Evolutionary conservation across 139 green algal species (phyloP).

Genomic region (Nannochloris sp.): DNA sequence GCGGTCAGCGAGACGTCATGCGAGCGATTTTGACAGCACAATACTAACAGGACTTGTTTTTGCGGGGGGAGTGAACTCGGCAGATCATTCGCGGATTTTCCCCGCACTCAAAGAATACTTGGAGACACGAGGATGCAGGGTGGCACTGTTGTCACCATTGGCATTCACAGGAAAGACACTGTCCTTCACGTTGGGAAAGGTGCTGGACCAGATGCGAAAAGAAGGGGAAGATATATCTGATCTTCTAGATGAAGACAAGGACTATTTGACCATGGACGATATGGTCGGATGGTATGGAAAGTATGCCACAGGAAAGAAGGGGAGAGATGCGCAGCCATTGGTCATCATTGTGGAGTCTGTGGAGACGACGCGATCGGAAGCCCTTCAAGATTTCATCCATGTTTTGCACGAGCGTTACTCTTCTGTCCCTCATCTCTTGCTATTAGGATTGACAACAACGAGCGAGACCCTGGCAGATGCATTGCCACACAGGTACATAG

Average conservation of each 20-base stretch:
- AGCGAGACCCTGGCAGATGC: conserved; percentile 22
- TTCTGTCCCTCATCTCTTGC: conserved; percentile 30
- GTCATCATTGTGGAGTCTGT: conserved; percentile 41
- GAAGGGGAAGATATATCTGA: conserved; percentile 16
- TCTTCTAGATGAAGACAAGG: background rate
- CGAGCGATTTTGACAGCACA: background rate
- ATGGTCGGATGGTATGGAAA: conserved; percentile 1
- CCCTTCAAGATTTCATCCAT: conserved; percentile 32
- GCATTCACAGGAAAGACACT: conserved; percentile 8
- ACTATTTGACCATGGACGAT: background rate
- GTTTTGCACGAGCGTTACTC: conserved; percentile 25
- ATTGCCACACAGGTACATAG: conserved; percentile 14
- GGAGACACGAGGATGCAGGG: conserved; percentile 19
- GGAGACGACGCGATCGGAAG: conserved; percentile 19
- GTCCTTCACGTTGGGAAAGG: conserved; percentile 13
- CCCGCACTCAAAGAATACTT: conserved; percentile 24
- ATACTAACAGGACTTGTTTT: conserved; percentile 39
- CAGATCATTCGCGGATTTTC: conserved; percentile 44
- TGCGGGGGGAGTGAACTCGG: conserved; percentile 39
- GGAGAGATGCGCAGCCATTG: conserved; percentile 19
- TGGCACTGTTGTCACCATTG: conserved; percentile 30
- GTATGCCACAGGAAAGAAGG: background rate
- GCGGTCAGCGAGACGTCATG: conserved; percentile 10
- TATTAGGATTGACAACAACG: conserved; percentile 40
- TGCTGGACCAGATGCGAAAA: conserved; percentile 30